Base-by-base conservation (phyloP, 192 early-diverging fungal species). In the Dissophora ornata region DNA sequence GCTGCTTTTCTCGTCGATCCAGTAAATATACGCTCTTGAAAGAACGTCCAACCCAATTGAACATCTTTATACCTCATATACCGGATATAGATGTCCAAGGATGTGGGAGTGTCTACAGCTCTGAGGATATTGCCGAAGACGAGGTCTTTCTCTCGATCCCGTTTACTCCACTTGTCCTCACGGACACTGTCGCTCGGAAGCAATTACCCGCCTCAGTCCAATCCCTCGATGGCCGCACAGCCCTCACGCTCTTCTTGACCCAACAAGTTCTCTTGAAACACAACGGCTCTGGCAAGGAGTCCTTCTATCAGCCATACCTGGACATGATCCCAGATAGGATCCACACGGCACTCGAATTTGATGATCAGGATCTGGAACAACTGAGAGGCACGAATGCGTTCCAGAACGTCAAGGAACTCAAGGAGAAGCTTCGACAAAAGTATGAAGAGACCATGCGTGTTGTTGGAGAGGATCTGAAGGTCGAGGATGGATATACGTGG, bases 261-360 rank as follows among this genome's bases (percentile, higher is more conserved):
- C 81, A 82, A 36, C 74, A 91, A 71, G 5, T 4, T 18, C 36
- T 54, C 19, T 16, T 54, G 22, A 33, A 55, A 2, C 47, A 36
- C 36, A 38, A 38, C 36, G 36, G 36, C 36, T 9, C 36, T 13
- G 13, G 13, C 13, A 13, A 13, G 15, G n/a, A 60, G 7, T 88
- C 85, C 6, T 89, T 89, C 45, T 90, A 83, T 82, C 67, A 75
- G 22, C 88, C 90, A 0, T 91, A 90, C 63, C 79, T 91, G 26
- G 78, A 84, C 38, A 84, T 87, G 48, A 57, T 91, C 15, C 89
- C 90, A 0, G 40, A 56, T 4, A 60, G 47, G 18, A 89, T 89
- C 67, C 79, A 81, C 44, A 89, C 87, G 1, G 84, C 90, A 6
- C 48, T 90, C 38, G 64, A 77, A n/a, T 90, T 85, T 53, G 68